Base-by-base conservation (phyloP, 768 basidiomycete species). In the Amanita rubescens region DNA sequence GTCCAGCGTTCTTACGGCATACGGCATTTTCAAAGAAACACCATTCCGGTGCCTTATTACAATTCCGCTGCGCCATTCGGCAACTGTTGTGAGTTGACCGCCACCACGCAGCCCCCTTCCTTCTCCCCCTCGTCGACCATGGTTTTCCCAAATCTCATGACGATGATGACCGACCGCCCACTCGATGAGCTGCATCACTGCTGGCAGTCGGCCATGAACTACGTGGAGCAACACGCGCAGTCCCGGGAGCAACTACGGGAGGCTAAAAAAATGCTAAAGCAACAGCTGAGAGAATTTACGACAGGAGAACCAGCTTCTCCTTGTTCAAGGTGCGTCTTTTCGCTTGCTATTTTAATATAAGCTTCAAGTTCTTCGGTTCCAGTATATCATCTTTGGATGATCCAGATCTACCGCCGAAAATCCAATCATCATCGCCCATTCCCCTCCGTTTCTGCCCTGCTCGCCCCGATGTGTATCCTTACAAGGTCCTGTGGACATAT, bases 201-300 rank as follows among this genome's bases (percentile, higher is more conserved):
- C 27, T 51, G 51, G 51, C 51, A 51, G 20, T 17, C 43, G n/a
- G 41, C 51, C 27, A 43, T 43, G 27, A 43, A 32, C 17, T 42
- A 51, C 22, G 22, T 51, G n/a, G 51, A 51, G 27, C 38, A 43
- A 3, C 38, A 51, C 9, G 41, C 51, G 5, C 30, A 32, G 2
- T 30, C 51, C 5, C 41, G 27, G 9, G 41, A 51, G 10, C 39
- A 51, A 27, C 25, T 51, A 24, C 38, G 51, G 19, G 51, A 51
- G 25, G 51, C 25, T 5, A 41, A 43, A 33, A 41, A 25, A 32
- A 41, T 17, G 39, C 17, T 51, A 2, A 51, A 51, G 41, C 37
- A 43, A 30, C 27, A 51, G 27, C 42, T 51, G 41, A 41, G 51
- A 32, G 51, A 51, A 32, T 51, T 51, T 15, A 51, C 51, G 20